Evolutionary conservation across 1,284 basidiomycete genomes (phyloP), one percentile per base, ranked within the genome.

Genomic region (Cutaneotrichosporon daszewskae): DNA sequence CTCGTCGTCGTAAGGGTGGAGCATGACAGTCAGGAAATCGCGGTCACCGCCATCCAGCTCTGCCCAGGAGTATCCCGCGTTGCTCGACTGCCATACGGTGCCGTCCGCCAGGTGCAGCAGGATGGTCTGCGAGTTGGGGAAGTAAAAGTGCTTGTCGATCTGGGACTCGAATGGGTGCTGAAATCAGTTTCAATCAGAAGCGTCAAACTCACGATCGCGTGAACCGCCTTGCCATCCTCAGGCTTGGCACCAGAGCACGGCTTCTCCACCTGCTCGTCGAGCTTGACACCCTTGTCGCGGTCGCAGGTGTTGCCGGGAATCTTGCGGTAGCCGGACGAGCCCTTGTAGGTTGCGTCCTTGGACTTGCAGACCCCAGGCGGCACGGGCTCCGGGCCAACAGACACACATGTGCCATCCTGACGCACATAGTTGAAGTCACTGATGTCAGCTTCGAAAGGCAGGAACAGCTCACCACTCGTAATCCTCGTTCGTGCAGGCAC

Each of bases 391-490:
- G 84, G 87, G 7, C 89, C 90, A 22, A 79, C 82, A 2, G 87
- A 79, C 2, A 86, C 77, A 64, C 92, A 97, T 45, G 81, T 62
- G 25, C 79, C 74, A 18, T 77, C 81, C 51, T 84, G 79, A 11
- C 82, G 81, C 22, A 69, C 67, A 43, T 58, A 69, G 53, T 68
- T 68, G 59, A 66, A 61, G 45, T 68, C 66, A 45, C n/a, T n/a
- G 57, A 16, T 23, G 38, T 51, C 47, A 53, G 51, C 25, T 8
- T 26, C 10, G 13, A 13, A 33, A 32, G 9, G 50, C n/a, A n/a
- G n/a, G n/a, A n/a, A n/a, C n/a, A n/a, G n/a, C 81, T 23, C 54
- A 90, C 87, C 90, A 98, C 68, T 98, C 95, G 62, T 82, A 97
- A 67, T 98, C 94, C 17, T 81, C 81, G 51, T 88, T 85, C 2